phyloP scores from a whole-genome alignment of 2,329 filamentous ascomycete genomes.

The Talaromyces sp. region DNA sequence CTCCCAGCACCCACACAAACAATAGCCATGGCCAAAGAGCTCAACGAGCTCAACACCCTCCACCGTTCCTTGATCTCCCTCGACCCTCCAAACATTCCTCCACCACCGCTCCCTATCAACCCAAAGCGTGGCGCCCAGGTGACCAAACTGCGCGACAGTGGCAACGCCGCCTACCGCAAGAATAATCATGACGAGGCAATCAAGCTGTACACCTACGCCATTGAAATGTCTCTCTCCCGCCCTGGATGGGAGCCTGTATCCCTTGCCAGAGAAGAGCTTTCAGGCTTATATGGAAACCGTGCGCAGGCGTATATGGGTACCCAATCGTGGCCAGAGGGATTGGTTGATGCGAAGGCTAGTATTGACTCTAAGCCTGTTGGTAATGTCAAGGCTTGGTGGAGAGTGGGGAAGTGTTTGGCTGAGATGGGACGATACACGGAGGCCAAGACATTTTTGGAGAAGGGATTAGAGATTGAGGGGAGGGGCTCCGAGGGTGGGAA shows the following conservation, averaged over 20 bases:
- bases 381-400: constrained; percentile 95
- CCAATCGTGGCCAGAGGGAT: constrained; percentile 79
- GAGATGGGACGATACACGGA: constrained; percentile 91
- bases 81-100: constrained; percentile 69
- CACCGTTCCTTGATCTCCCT: constrained; percentile 72
- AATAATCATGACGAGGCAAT: constrained; percentile 73
- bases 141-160: constrained; percentile 85
- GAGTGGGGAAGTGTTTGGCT: constrained; percentile 77
- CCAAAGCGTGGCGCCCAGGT: constrained; percentile 88
- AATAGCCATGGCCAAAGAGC: constrained; percentile 62
- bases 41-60: constrained; percentile 74
- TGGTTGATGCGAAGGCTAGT: constrained; percentile 84
- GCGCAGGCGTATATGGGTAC: constrained; percentile 85
- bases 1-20: constrained; percentile 51
- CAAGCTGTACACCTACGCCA: constrained; percentile 78
- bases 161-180: constrained; percentile 82
- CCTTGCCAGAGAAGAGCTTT: constrained; percentile 81
- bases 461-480: constrained; percentile 81
- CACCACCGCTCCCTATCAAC: constrained; percentile 87
- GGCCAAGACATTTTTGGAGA: constrained; percentile 75
- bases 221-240: constrained; percentile 82
- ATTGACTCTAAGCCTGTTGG: constrained; percentile 83
- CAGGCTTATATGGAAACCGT: constrained; percentile 78
- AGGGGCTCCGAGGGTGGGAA: constrained; percentile 53
- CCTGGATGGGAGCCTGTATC: constrained; percentile 86